Evolutionary conservation across 257 asterid genomes (phyloP).

Genomic region (Misopates orontium): DNA sequence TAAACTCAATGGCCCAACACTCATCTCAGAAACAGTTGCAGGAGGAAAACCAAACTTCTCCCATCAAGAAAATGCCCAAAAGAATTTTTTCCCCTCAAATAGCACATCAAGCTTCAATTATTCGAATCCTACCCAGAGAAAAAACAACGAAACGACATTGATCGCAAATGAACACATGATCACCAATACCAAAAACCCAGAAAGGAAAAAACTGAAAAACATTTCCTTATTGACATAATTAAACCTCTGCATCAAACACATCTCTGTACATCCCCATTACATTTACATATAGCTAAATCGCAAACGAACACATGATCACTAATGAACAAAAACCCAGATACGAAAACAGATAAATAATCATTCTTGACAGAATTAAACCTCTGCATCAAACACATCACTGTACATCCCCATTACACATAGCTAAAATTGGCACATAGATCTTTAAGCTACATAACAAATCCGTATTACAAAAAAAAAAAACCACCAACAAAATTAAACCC

Average conservation of each 20-base stretch:
- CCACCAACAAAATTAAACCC: conserved; percentile 18
- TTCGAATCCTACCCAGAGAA: background rate
- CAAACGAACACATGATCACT: conserved; percentile 23
- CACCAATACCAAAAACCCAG: background rate
- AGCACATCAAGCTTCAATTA: background rate
- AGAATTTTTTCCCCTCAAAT: background rate
- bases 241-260: background rate
- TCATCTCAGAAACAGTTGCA: background rate
- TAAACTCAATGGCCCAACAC: no score
- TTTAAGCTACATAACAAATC: background rate
- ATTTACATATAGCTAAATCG: conserved; percentile 9
- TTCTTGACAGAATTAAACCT: conserved; percentile 8
- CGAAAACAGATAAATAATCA: conserved; percentile 5
- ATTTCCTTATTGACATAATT: conserved; percentile 15
- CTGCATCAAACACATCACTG: background rate
- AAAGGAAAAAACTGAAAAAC: background rate
- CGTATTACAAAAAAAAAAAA: background rate
- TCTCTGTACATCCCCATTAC: no score
- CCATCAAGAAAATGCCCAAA: background rate
- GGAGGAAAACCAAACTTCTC: background rate
- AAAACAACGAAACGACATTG: background rate
- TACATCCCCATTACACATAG: conserved; percentile 2
- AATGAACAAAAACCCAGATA: background rate
- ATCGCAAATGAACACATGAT: conserved; percentile 23
- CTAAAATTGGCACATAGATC: conserved; percentile 19